Evolutionary conservation across 129 eudicot genomes (phyloP).

Genomic region (Pulicaria dysenterica): DNA sequence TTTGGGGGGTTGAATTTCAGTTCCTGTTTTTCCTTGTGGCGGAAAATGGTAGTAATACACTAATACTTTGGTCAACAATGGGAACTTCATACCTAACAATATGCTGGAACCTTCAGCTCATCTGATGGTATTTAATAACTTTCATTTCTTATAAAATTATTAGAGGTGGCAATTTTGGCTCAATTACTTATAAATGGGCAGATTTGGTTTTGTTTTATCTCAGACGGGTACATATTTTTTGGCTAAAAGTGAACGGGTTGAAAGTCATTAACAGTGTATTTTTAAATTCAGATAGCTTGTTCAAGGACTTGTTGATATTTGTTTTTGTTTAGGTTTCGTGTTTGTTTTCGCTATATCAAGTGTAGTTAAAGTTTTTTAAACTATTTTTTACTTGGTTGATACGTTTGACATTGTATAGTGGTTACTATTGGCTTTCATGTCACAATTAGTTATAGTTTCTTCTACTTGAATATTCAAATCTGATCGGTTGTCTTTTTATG

Average conservation of each 20-base stretch:
- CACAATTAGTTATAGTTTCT: too few species aligned
- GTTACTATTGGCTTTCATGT: too few species aligned
- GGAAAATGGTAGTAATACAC: slow-evolving; percentile 33
- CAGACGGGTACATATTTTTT: not conserved
- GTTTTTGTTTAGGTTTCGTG: too few species aligned
- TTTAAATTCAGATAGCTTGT: not conserved
- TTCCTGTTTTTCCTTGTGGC: slow-evolving; percentile 25
- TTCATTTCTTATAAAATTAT: not conserved
- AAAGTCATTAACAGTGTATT: not conserved
- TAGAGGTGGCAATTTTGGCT: too few species aligned
- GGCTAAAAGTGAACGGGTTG: not conserved
- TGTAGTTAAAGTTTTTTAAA: too few species aligned
- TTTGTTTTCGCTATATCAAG: too few species aligned
- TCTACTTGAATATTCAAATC: too few species aligned
- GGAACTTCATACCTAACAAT: slow-evolving; percentile 52
- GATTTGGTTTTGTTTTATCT: not conserved
- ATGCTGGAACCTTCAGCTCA: slow-evolving; percentile 52
- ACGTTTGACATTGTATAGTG: too few species aligned
- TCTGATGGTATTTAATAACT: slow-evolving; percentile 51
- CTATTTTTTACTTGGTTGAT: too few species aligned
- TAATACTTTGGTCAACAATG: slow-evolving; percentile 49
- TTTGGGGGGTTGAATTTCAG: slow-evolving; percentile 10
- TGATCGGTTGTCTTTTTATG: too few species aligned
- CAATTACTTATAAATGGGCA: not conserved
- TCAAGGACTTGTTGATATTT: too few species aligned